Evolutionary conservation across 1,284 basidiomycete genomes (phyloP), one percentile per base, ranked within the genome.

Genomic region (Puccinia hordei): DNA sequence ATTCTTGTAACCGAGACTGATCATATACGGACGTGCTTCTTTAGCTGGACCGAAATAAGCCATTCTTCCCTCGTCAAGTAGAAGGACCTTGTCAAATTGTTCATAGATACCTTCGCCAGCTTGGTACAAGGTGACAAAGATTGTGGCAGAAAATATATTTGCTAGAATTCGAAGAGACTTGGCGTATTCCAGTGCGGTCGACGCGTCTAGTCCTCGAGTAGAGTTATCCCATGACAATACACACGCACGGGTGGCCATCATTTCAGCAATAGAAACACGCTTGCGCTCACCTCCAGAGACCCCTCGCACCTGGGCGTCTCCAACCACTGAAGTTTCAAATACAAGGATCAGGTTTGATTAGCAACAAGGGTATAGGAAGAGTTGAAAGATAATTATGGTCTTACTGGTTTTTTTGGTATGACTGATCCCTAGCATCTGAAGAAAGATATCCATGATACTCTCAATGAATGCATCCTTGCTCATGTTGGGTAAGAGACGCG

Each of bases 11-110:
- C 86, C 86, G n/a, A 87, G 82, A 30, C 83, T 85, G 84, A 92
- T 89, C 83, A 94, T 94, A 87, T 93, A 95, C 1, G 87, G 86
- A 73, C 92, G 90, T 22, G 93, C 94, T 78, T 90, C 89, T 87
- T 86, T 86, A 0, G 90, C 89, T 9, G 90, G 89, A 8, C 94
- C 94, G 84, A 90, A 93, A 88, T 90, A 95, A 59, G 93, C 92
- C 84, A 93, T 90, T 30, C 90, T 90, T 12, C 94, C 94, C 85
- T 93, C 88, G 86, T 94, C 90, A 72, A 82, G 35, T 35, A 96
- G 89, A 81, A 84, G 82, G 81, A 93, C 91, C 86, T 93, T 92
- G 87, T 92, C 91, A 83, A 93, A 93, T 82, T 93, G 85, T 22
- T 71, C 44, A 13, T 46, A 73, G 12, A 80, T 75, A 4, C 78